Base-by-base conservation (phyloP, 257 asterid genomes). In the Leptodermis oblonga region DNA sequence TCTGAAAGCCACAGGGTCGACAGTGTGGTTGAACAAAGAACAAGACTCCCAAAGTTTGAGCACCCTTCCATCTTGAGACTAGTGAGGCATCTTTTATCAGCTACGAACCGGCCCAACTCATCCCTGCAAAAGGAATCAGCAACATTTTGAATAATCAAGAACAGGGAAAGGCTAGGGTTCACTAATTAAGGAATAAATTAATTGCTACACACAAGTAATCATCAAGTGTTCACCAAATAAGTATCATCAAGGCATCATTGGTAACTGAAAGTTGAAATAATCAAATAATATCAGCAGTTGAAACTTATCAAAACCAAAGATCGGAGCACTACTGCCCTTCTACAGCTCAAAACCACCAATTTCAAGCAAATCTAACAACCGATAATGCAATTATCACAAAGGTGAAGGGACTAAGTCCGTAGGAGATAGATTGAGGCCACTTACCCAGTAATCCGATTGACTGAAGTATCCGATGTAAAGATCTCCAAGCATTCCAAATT, bases 41-140 rank as follows among this genome's bases (percentile, higher is more conserved):
- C 58, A 69, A 95, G 74, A 34, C 88, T 82, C 55, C 99, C 98
- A 17, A 94, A 86, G 78, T 83, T 85, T 59, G 77, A 82, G 76
- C 98, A 92, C n/a, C 99, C 98, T 82, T 95, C 98, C 96, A 95
- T 80, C 82, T 89, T 95, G 79, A 95, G 96, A 77, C 83, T 87
- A 69, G 89, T 80, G 46, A 92, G 88, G 69, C 87, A 85, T 78
- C 87, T 86, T 81, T 83, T 89, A 30, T 89, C 95, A 14, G 92
- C 83, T 56, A 92, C 84, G 71, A 94, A 91, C 23, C 96, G 96
- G 54, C 89, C 81, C 83, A 94, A 84, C 54, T 89, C 98, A 51
- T 92, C 97, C 88, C 99, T 95, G 85, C 77, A 82, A 18, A 49
- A 62, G 48, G n/a, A 46, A 70, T 6, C 41, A 62, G 0, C 26